Evolutionary conservation across 192 early-diverging fungal species (phyloP).

Genomic region (Umbelopsis sp.): DNA sequence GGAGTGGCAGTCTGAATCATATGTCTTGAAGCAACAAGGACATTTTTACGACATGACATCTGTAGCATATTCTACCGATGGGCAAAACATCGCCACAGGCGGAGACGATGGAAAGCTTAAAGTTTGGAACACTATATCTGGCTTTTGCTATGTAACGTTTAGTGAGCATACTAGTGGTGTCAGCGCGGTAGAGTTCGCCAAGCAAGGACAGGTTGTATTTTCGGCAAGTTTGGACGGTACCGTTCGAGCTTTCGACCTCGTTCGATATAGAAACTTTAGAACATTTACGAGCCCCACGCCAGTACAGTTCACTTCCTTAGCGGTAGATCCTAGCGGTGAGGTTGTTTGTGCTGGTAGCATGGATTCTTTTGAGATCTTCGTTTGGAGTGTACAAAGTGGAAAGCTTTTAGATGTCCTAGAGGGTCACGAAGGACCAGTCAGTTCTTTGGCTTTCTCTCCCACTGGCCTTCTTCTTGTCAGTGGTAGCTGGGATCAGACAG

Average conservation of each 20-base stretch:
- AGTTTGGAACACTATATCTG: slow-evolving; percentile 94
- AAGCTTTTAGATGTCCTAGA: slow-evolving; percentile 91
- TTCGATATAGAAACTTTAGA: slow-evolving; percentile 98
- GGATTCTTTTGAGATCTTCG: slow-evolving; percentile 96
- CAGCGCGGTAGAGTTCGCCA: slow-evolving; percentile 85
- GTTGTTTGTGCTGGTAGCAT: slow-evolving; percentile 92
- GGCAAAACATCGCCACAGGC: slow-evolving; percentile 93
- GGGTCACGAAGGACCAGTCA: slow-evolving; percentile 94
- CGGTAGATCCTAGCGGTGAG: slow-evolving; percentile 96
- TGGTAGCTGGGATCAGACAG: slow-evolving; percentile 91
- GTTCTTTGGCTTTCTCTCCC: slow-evolving; percentile 83
- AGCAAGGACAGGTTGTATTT: slow-evolving; percentile 91
- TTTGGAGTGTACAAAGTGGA: slow-evolving; percentile 99
- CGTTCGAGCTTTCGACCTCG: slow-evolving; percentile 96
- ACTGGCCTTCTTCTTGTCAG: slow-evolving; percentile 80
- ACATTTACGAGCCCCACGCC: slow-evolving; percentile 96
- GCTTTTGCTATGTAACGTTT: slow-evolving; percentile 99
- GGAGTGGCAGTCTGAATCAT: slow-evolving; percentile 99
- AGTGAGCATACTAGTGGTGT: slow-evolving; percentile 86
- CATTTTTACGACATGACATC: slow-evolving; percentile 95
- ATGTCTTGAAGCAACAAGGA: slow-evolving; percentile 99
- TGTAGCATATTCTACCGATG: slow-evolving; percentile 87
- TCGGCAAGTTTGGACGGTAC: slow-evolving; percentile 97
- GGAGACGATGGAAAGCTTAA: slow-evolving; percentile 98
- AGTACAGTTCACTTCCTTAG: slow-evolving; percentile 90